Base-by-base conservation (phyloP, 108 stramenopile genomes). In the Thalassiosira profunda region DNA sequence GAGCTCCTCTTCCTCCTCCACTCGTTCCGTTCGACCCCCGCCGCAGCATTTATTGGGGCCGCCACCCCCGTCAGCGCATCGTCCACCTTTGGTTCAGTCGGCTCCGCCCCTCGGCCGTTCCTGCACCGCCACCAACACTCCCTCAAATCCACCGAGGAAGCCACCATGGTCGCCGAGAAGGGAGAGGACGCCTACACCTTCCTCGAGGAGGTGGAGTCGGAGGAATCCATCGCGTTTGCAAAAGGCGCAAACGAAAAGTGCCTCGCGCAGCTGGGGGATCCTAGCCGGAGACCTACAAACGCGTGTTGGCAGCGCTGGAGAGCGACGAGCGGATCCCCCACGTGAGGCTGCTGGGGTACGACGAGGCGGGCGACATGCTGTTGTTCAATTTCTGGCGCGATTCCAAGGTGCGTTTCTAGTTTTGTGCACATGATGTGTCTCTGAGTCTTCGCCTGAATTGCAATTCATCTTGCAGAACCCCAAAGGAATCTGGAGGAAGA, bases 401-500 rank as follows among this genome's bases (percentile, higher is more conserved):
- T 62, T 49, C 63, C 23, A 74, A 87, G n/a, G 44, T n/a, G n/a
- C n/a, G n/a, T n/a, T n/a, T n/a, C n/a, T n/a, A n/a, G n/a, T n/a
- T n/a, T n/a, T n/a, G n/a, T n/a, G n/a, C n/a, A n/a, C n/a, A n/a
- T n/a, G n/a, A n/a, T n/a, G n/a, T n/a, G n/a, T n/a, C n/a, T n/a
- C n/a, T n/a, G n/a, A n/a, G n/a, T n/a, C n/a, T n/a, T n/a, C n/a
- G n/a, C n/a, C n/a, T n/a, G n/a, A n/a, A n/a, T n/a, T n/a, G n/a
- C n/a, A n/a, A n/a, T n/a, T n/a, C n/a, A n/a, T n/a, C n/a, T n/a
- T n/a, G n/a, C n/a, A n/a, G 47, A 87, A 90, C 61, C 86, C 87
- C 12, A 87, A 91, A 52, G 97, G 95, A 31, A 57, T 97, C 0
- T 93, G 91, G 94, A 68, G 97, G 4, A 79, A 93, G 56, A 86